phyloP scores from a whole-genome alignment of 257 asterid species.

The Leptodermis oblonga region DNA sequence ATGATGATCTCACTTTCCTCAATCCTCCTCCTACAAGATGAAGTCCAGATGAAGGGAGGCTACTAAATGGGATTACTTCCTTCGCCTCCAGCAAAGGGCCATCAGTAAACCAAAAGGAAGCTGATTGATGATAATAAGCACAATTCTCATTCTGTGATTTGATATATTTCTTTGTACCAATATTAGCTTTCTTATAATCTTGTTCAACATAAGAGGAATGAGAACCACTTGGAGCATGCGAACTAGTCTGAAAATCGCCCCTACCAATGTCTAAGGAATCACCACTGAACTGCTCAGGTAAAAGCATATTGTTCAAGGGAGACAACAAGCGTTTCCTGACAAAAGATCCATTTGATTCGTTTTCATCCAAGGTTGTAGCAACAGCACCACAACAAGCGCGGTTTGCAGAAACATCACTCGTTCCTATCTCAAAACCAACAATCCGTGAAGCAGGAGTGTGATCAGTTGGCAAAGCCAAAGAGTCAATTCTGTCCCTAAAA shows the following conservation, averaged over 20 bases:
- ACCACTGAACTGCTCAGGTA: constrained; percentile 36
- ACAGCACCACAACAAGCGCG: constrained; percentile 21
- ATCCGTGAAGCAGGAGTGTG: constrained; percentile 51
- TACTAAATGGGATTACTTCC: constrained; percentile 29
- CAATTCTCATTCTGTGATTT: constrained; percentile 29
- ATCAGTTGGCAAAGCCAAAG: constrained; percentile 29
- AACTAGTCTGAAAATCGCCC: constrained; percentile 24
- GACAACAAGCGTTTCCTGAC: constrained; percentile 69
- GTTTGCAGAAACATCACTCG: constrained; percentile 18
- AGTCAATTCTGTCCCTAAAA: constrained; percentile 22
- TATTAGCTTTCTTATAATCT: constrained; percentile 54
- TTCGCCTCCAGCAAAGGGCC: constrained; percentile 61
- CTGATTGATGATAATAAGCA: constrained; percentile 19
- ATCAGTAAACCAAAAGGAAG: constrained; percentile 44
- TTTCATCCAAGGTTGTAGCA: constrained; percentile 23
- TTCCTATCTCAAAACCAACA: constrained; percentile 48
- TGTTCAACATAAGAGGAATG: constrained; percentile 29
- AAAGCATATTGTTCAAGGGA: constrained; percentile 51
- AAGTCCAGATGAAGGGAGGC: constrained; percentile 30
- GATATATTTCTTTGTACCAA: constrained; percentile 33
- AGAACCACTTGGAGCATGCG: constrained; percentile 22
- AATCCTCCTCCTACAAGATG: constrained; percentile 26
- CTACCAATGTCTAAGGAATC: constrained; percentile 50
- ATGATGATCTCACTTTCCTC: constrained; percentile 20
- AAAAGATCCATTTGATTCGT: constrained; percentile 35